Evolutionary conservation across 129 eudicot genomes (phyloP), one percentile per base, ranked within the genome.

Genomic region (Flaveria robusta): DNA sequence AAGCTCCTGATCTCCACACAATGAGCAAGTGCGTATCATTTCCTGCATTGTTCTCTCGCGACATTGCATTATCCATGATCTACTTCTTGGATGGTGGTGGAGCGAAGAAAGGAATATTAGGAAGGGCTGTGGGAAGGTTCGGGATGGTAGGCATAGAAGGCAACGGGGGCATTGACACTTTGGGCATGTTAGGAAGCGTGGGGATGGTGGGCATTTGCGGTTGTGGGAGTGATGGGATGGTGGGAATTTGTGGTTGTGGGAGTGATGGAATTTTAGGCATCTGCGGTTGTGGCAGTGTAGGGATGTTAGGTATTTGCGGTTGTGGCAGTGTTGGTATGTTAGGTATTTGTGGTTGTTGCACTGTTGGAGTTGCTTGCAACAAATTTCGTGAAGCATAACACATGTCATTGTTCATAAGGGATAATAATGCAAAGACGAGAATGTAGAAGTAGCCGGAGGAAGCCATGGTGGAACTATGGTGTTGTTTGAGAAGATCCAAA

Each of bases 311-410:
- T 1, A 77, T 77, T 5, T 77, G 74, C 22, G 56, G 68, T 2
- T 75, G 74, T 67, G 81, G 68, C 1, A 70, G 46, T 20, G 80
- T 20, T 0, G 82, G 82, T 41, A 78, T 60, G 14, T 71, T 22
- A 13, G 71, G 77, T 1, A 79, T 79, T 8, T 71, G 82, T 34
- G 77, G 82, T 50, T 79, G 82, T 34, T 77, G 51, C 4, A 46
- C 16, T 46, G 51, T 46, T 10, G 76, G 72, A 47, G 59, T 77
- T 18, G 81, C 59, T 22, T 78, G 82, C 50, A 78, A 45, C 54
- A 77, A 69, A 42, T 69, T 77, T 4, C 81, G 81, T 18, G 81
- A 69, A 69, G 81, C 81, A 29, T 68, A 69, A 43, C 62, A 77
- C 49, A 77, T 58, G 4, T 77, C 75, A 0, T 68, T 69, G 70